Evolutionary conservation across 1,139 yeast genomes (phyloP), one percentile per base, ranked within the genome.

Genomic region (Eremothecium coryli): DNA sequence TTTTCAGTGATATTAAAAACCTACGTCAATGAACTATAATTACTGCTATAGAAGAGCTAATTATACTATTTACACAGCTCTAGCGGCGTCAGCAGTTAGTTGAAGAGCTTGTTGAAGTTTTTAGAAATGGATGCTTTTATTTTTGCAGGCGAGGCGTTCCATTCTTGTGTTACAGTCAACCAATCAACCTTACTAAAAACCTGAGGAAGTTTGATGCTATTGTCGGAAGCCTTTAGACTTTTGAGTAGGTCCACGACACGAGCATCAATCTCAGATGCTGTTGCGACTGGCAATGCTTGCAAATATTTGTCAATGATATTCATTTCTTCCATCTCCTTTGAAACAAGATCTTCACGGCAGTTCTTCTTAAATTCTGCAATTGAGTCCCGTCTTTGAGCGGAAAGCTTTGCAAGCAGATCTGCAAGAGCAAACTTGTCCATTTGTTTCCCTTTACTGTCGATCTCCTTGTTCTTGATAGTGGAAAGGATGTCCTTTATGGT

Each of bases 381-480:
- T 1, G 81, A 69, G 38, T 71, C 72, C 30, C 51, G 52, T 43
- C 84, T 65, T 45, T 76, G 77, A 27, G 67, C 64, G 36, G 71
- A 61, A 59, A 73, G 60, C 38, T 73, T 71, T 15, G 60, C 50
- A 37, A 71, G 61, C 10, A 71, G 50, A 35, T 71, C 73, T 39
- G 62, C 66, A 23, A 76, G 54, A 12, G 61, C 54, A 35, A 68
- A 67, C 45, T 75, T 80, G 33, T 69, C 68, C 23, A 63, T 57
- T 15, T 65, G 58, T 5, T 66, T 56, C 4, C 61, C 70, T 33
- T 66, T 63, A 13, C 60, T 59, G 28, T 70, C 74, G 35, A 76
- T 71, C 46, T 75, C 80, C 34, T 70, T 64, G 55, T 77, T 76
- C 56, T 77, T 76, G 41, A 76, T 68, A 12, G 68, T 70, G 4